A percentile compares a stretch with the other conserved stretches of the same genome.
Conservation (phyloP, 371 early-diverging fungal species). For the Umbelopsis sp. region DNA sequence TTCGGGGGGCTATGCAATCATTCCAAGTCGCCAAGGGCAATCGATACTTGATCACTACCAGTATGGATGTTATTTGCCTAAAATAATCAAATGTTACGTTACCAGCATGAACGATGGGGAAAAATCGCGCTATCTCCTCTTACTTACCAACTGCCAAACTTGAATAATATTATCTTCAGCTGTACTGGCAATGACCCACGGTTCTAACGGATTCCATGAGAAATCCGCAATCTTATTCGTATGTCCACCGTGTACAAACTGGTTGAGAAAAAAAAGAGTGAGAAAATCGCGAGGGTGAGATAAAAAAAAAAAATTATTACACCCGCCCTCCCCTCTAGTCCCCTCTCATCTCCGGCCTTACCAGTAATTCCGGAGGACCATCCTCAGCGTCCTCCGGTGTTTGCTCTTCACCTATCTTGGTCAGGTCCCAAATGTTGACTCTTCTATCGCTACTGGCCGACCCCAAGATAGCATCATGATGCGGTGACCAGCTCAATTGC, state of each 20-base stretch:
- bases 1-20: background rate
- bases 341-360: constrained; percentile 29
- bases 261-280: background rate
- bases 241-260: constrained; percentile 99
- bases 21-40: constrained; percentile 3
- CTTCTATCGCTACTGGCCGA: constrained; percentile 92
- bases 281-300: too few relatives aligned
- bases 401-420: constrained; percentile 93
- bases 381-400: constrained; percentile 96
- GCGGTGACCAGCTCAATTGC: constrained; percentile 96
- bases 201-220: constrained; percentile 95
- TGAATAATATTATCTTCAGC: constrained; percentile 98
- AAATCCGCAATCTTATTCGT: constrained; percentile 96
- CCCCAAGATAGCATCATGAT: constrained; percentile 89
- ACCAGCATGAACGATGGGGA: background rate
- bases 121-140: background rate
- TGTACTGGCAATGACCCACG: constrained; percentile 93
- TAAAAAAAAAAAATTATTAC: background rate
- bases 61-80: constrained; percentile 41
- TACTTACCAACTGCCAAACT: constrained; percentile 96
- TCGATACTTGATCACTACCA: constrained; percentile 1
- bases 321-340: background rate
- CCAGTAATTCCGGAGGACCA: constrained; percentile 97
- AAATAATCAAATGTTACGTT: constrained; percentile 9
- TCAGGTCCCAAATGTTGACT: constrained; percentile 96